Evolutionary conservation across 495 filamentous ascomycete species (phyloP).

Genomic region (Aspergillus bridgeri): DNA sequence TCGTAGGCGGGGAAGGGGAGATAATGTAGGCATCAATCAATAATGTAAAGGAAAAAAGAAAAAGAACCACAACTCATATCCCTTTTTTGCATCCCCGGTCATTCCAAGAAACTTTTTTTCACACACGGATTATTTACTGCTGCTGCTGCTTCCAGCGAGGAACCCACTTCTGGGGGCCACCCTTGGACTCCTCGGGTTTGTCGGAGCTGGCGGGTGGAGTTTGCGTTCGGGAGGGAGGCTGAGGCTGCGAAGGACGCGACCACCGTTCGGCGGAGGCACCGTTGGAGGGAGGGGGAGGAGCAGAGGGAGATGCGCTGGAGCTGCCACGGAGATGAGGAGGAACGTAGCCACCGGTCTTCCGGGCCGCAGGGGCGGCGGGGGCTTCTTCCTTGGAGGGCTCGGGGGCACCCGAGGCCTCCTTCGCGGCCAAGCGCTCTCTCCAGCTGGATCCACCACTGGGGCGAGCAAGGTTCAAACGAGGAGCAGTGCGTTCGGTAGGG

Average conservation of each 20-base stretch:
- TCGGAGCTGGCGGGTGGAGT: conserved; percentile 23
- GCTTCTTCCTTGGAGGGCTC: conserved; percentile 29
- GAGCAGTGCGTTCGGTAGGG: conserved; percentile 56
- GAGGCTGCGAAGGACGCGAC: conserved; percentile 34
- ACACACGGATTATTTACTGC: conserved; percentile 24
- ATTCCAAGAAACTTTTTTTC: not conserved
- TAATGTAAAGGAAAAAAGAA: not conserved
- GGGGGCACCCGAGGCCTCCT: conserved; percentile 39
- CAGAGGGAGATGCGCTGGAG: conserved; percentile 29
- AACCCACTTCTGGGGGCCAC: conserved; percentile 36
- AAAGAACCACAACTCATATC: conserved; percentile 1
- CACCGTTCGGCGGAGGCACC: conserved; percentile 36
- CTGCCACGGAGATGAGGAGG: conserved; percentile 47
- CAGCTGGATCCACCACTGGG: conserved; percentile 63
- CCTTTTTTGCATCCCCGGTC: not conserved
- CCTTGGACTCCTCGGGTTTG: conserved; percentile 35
- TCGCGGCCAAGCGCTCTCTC: conserved; percentile 81
- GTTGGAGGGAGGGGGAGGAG: conserved; percentile 29
- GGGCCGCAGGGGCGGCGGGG: conserved; percentile 16
- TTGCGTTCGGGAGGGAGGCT: conserved; percentile 29
- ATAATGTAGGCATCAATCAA: conserved; percentile 1
- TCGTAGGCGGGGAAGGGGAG: not conserved
- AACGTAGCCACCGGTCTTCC: conserved; percentile 46
- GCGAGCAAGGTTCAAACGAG: conserved; percentile 61
- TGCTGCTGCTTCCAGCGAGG: conserved; percentile 45